phyloP scores from a whole-genome alignment of 495 filamentous ascomycete genomes.

The Darksidea phi region DNA sequence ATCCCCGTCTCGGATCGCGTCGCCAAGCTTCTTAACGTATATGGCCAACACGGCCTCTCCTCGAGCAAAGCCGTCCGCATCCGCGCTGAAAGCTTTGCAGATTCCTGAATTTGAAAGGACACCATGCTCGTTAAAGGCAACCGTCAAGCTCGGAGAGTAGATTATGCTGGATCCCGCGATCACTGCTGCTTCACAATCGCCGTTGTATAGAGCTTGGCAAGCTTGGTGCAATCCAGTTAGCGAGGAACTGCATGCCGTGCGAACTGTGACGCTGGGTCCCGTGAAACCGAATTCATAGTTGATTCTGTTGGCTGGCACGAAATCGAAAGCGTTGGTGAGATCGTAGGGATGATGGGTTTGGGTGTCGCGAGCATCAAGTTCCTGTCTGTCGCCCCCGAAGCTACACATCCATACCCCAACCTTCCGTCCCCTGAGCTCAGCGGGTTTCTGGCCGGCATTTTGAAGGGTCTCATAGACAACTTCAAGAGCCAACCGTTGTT shows the following conservation, averaged over 20 bases:
- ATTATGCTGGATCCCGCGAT: too few relatives aligned
- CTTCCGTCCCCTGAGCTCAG: not conserved
- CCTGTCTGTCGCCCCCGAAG: constrained; percentile 1
- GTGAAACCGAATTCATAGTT: too few relatives aligned
- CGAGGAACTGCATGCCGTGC: too few relatives aligned
- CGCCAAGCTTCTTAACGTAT: constrained; percentile 42
- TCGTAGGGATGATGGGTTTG: too few relatives aligned
- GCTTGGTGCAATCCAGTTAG: too few relatives aligned
- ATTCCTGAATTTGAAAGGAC: not conserved
- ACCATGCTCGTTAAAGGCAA: not conserved
- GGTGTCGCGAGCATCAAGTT: too few relatives aligned
- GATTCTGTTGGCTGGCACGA: too few relatives aligned
- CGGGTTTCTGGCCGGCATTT: constrained; percentile 1
- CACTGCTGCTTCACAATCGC: too few relatives aligned
- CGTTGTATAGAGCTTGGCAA: too few relatives aligned
- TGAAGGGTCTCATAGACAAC: constrained; percentile 10
- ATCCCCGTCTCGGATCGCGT: constrained; percentile 40
- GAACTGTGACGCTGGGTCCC: too few relatives aligned
- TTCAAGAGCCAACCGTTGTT: constrained; percentile 8
- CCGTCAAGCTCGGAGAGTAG: not conserved
- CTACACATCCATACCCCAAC: not conserved
- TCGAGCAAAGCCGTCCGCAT: constrained; percentile 49
- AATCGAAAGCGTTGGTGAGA: too few relatives aligned
- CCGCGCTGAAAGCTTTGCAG: constrained; percentile 39
- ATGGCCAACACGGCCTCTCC: constrained; percentile 48